Percentiles rank a stretch among this genome's conserved stretches.
Evolutionary conservation across 75 land plant species (phyloP).

Genomic region (Isoetes taiwanensis): DNA sequence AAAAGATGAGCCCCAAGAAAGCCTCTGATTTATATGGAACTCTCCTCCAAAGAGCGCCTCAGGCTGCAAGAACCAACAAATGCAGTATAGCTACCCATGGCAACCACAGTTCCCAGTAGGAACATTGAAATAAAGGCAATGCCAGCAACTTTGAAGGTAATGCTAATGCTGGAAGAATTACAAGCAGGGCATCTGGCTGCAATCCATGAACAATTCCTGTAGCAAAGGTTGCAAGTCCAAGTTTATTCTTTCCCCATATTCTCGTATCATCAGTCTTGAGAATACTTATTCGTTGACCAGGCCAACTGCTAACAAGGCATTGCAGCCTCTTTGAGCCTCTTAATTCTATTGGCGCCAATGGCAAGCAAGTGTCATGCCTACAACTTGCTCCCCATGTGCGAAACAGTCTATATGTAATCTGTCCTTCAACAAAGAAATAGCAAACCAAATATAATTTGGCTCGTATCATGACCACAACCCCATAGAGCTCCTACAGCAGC

Average conservation of each 20-base stretch:
- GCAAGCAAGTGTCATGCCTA: conserved; percentile 67
- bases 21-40: conserved; percentile 81
- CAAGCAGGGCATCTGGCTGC: conserved; percentile 95
- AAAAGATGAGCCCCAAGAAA: conserved; percentile 81
- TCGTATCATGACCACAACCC: conserved; percentile 97
- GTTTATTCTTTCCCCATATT: background rate
- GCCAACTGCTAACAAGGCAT: conserved; percentile 47
- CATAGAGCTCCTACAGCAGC: conserved; percentile 84
- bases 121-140: conserved; percentile 87
- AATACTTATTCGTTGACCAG: no score
- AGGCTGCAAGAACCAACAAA: conserved; percentile 78
- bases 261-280: no score
- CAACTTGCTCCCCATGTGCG: conserved; percentile 69
- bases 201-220: conserved; percentile 94
- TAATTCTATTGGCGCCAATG: conserved; percentile 67
- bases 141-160: conserved; percentile 84
- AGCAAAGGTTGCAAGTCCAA: conserved; percentile 42
- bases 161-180: conserved; percentile 89
- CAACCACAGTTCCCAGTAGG: conserved; percentile 76
- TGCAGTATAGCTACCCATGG: conserved; percentile 92
- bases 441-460: conserved; percentile 75
- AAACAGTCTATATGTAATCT: conserved; percentile 64
- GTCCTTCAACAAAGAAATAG: conserved; percentile 69
- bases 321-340: conserved; percentile 56
- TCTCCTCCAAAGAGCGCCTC: conserved; percentile 62